Conservation (phyloP, 1,139 yeast genomes). For the Blastobotrys persicus region DNA sequence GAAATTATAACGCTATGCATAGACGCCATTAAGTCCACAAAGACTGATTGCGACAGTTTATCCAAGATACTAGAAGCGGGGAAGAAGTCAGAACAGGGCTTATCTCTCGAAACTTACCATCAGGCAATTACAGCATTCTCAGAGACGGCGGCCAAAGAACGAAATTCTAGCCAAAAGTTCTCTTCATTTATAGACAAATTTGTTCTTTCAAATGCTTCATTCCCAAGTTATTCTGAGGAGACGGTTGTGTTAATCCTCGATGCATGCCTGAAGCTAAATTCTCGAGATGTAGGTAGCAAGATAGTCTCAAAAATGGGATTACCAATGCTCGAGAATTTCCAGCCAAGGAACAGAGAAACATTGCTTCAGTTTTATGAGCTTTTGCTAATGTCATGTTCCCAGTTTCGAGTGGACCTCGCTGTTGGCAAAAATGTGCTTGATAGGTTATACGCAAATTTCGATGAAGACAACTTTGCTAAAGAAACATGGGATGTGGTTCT, state of each 20-base stretch:
- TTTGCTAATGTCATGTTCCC: constrained; percentile 28
- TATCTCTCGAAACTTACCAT: constrained; percentile 15
- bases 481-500: constrained; percentile 39
- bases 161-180: constrained; percentile 5
- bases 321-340: constrained; percentile 15
- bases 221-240: constrained; percentile 15
- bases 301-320: constrained; percentile 21
- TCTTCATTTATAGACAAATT: constrained; percentile 15
- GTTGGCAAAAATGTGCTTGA: constrained; percentile 24
- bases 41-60: constrained; percentile 6
- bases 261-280: constrained; percentile 23
- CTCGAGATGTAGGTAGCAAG: constrained; percentile 18
- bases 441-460: constrained; percentile 16
- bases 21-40: constrained; percentile 10
- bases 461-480: constrained; percentile 25
- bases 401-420: constrained; percentile 25
- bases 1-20: constrained; percentile 11
- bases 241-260: constrained; percentile 26
- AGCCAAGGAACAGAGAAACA: constrained; percentile 15
- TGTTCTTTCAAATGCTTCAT: constrained; percentile 10
- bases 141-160: constrained; percentile 8
- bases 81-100: not conserved
- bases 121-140: constrained; percentile 17
- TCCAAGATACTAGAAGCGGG: constrained; percentile 16
- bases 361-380: constrained; percentile 30